These are phyloP conservation scores for Saccharum hybrid DNA, from an alignment of 202 grass and related monocot species.

Conservation along the genomic window DNA sequence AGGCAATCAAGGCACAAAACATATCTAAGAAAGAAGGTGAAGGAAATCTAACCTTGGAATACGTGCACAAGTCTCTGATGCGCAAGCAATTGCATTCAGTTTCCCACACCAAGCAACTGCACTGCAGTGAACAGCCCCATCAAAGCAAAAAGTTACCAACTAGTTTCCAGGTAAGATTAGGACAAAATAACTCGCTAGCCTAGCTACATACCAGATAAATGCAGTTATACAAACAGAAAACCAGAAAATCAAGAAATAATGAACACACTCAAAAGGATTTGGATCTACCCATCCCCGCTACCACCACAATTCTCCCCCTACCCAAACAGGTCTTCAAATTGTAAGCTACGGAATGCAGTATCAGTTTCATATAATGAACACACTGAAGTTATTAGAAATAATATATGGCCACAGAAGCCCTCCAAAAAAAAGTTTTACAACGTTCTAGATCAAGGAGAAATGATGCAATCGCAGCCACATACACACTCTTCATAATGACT, in stretches of 20 bases:
- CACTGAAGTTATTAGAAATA: not conserved
- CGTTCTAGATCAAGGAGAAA: not conserved
- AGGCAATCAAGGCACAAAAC: conserved; percentile 7
- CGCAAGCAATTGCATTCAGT: conserved; percentile 89
- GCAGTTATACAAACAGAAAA: conserved; percentile 7
- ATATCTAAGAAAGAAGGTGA: conserved; percentile 19
- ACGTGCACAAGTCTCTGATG: conserved; percentile 88
- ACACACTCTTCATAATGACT: not conserved
- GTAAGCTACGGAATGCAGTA: not conserved
- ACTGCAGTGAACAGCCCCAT: conserved; percentile 54
- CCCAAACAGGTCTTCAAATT: not conserved
- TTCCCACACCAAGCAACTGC: conserved; percentile 91
- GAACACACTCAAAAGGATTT: not conserved
- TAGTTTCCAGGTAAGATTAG: not conserved
- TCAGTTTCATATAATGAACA: not conserved
- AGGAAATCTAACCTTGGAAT: conserved; percentile 77
- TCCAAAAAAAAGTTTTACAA: not conserved
- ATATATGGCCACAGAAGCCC: not conserved
- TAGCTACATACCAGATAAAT: conserved; percentile 21
- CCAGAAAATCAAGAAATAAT: conserved; percentile 18
- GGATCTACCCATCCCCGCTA: not conserved
- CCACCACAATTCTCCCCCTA: not conserved
- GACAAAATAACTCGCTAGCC: not conserved
- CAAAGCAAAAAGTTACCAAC: conserved; percentile 25
- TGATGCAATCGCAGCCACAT: not conserved